Evolutionary conservation across 768 basidiomycete genomes (phyloP), one percentile per base, ranked within the genome.

Genomic region (Suillus subalutaceus): DNA sequence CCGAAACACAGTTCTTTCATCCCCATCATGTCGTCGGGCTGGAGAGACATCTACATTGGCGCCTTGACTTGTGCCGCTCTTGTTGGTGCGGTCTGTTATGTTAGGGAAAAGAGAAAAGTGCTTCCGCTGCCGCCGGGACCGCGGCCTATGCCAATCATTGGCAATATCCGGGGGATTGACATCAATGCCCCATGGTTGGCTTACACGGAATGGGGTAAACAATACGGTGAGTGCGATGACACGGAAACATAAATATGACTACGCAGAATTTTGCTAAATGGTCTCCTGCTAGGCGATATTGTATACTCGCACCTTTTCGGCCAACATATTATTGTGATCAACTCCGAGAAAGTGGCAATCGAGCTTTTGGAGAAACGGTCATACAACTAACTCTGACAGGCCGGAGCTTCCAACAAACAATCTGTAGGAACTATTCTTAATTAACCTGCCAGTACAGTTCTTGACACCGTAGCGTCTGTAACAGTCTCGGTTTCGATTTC

Each of bases 401-500:
- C 78, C 78, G 1, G 60, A 67, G 20, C 65, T 75, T 48, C 68
- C 75, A 32, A 72, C 59, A 23, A 72, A 66, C 37, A 30, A 62
- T 12, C 50, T 77, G 73, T 74, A 68, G 57, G 20, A 40, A 16
- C 53, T 20, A 44, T 5, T 18, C 16, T n/a, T 7, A 12, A 18
- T 12, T 10, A 13, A 9, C 23, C 3, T 30, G 23, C 40, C 26
- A 41, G 23, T 20, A 62, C 65, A 38, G 2, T 43, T 58, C 18
- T 41, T 73, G 56, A 46, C 65, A 48, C 18, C 26, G 26, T 26
- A 32, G 2, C 0, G 0, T 12, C 41, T 5, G n/a, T 38, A 50
- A 7, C 50, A 74, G 73, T 65, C 63, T 78, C 72, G 76, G 78
- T 67, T 1, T 81, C 63, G 76, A 72, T 72, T 80, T 79, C 66